Conservation (phyloP, 169 alveolate species). For the Cyclospora cayetanensis region DNA sequence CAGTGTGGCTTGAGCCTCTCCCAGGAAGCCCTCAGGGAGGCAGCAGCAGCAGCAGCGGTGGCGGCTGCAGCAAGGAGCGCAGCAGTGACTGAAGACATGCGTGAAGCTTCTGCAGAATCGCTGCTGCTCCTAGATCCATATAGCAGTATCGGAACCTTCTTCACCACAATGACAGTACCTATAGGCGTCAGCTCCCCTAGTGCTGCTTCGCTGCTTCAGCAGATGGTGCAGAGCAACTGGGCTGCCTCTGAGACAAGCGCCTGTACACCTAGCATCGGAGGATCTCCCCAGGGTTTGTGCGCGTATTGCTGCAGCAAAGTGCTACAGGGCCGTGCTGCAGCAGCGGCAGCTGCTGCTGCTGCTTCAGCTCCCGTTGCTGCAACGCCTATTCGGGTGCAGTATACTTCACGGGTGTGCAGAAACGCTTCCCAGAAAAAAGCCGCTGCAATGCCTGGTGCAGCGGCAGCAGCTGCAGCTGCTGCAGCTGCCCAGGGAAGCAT, state of each 20-base stretch:
- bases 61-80: slow-evolving; percentile 1
- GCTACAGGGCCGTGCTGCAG: slow-evolving; percentile 25
- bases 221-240: slow-evolving; percentile 22
- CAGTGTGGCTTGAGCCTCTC: background rate
- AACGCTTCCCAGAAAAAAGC: background rate
- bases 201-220: slow-evolving; percentile 24
- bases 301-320: background rate
- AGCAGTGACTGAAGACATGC: background rate
- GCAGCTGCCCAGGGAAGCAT: background rate
- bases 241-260: background rate
- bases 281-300: background rate
- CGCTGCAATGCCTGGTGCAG: background rate
- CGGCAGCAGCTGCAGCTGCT: slow-evolving; percentile 22
- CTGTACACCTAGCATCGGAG: background rate
- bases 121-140: background rate
- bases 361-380: slow-evolving; percentile 21
- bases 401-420: background rate
- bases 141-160: background rate
- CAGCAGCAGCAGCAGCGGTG: slow-evolving; percentile 12
- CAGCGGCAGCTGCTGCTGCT: slow-evolving; percentile 22
- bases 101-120: background rate
- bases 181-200: background rate
- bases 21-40: background rate
- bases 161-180: slow-evolving; percentile 25
- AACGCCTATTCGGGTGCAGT: background rate